Evolutionary conservation across 2,329 filamentous ascomycete species (phyloP), one percentile per base, ranked within the genome.

Genomic region (Aspergillus fischeri): DNA sequence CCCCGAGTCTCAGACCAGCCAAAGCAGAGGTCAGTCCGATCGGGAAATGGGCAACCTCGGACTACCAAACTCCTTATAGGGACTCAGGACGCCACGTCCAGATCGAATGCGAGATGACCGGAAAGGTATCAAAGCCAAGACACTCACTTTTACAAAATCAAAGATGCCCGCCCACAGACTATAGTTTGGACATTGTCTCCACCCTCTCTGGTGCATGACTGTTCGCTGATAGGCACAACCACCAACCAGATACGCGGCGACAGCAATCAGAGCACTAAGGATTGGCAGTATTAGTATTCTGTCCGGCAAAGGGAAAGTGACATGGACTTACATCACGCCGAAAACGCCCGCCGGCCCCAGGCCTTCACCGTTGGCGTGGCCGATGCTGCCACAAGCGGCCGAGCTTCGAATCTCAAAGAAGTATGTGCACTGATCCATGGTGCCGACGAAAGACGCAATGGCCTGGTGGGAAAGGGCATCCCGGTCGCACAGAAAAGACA

Each of bases 201-300:
- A 97, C 50, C 94, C 94, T 60, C 94, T 84, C 66, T 96, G 92
- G 73, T 99, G 91, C 76, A 92, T 88, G 57, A 99, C 92, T 32
- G 91, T 95, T 58, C 94, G 86, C 75, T 97, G 93, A 79, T 97
- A 99, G 61, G 96, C 92, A 66, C 96, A 89, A 68, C 94, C 94
- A 65, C 94, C 94, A 41, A 95, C 83, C 55, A 96, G 80, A 75
- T 99, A 99, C 24, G 94, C 94, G 9, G 93, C 77, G 41, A 97
- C 82, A 9, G 92, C 90, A 53, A 88, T 86, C 44, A 84, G 68
- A n/a, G 77, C 78, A 60, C 78, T 80, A 11, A 59, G 20, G 10
- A 29, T 32, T 21, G 27, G 1, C 9, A 24, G 14, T 17, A 52
- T 72, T 57, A 71, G 62, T 53, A 54, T 53, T 25, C 9, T 27